These are phyloP conservation scores for Morella rubra DNA, from an alignment of 306 rosid species.

Conservation along the genomic window DNA sequence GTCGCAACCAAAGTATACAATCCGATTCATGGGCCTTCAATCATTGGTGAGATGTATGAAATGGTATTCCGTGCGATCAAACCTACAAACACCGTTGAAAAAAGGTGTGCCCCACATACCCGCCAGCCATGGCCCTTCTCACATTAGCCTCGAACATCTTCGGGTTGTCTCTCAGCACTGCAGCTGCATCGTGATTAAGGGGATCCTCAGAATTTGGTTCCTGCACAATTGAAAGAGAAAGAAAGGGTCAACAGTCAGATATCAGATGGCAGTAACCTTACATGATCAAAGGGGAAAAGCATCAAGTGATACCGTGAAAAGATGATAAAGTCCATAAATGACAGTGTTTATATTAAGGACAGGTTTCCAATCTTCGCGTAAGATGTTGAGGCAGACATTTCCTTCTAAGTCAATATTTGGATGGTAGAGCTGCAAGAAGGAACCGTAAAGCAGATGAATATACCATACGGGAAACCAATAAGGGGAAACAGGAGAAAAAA, in stretches of 20 bases:
- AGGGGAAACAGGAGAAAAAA: background rate
- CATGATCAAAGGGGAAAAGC: background rate
- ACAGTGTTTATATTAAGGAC: slow-evolving; percentile 83
- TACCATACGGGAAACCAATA: background rate
- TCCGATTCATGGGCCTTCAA: slow-evolving; percentile 42
- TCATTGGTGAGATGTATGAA: slow-evolving; percentile 33
- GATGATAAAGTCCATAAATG: slow-evolving; percentile 86
- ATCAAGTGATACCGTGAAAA: slow-evolving; percentile 62
- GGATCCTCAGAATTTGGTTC: slow-evolving; percentile 96
- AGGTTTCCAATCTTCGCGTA: slow-evolving; percentile 98
- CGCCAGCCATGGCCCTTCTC: slow-evolving; percentile 92
- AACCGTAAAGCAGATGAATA: slow-evolving; percentile 9
- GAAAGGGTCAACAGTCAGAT: slow-evolving; percentile 1
- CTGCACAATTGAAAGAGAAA: slow-evolving; percentile 36
- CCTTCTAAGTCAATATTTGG: slow-evolving; percentile 99
- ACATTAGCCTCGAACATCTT: slow-evolving; percentile 77
- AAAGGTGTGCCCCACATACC: slow-evolving; percentile 79
- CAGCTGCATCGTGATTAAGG: slow-evolving; percentile 89
- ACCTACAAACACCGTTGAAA: slow-evolving; percentile 73
- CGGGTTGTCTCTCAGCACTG: slow-evolving; percentile 81
- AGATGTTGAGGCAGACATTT: slow-evolving; percentile 88
- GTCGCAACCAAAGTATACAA: slow-evolving; percentile 45
- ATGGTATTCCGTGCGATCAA: slow-evolving; percentile 22
- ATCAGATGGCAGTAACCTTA: background rate
- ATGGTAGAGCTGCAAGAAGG: slow-evolving; percentile 67